phyloP scores from a whole-genome alignment of 2,329 filamentous ascomycete species.

The Sphaceloma murrayae region DNA sequence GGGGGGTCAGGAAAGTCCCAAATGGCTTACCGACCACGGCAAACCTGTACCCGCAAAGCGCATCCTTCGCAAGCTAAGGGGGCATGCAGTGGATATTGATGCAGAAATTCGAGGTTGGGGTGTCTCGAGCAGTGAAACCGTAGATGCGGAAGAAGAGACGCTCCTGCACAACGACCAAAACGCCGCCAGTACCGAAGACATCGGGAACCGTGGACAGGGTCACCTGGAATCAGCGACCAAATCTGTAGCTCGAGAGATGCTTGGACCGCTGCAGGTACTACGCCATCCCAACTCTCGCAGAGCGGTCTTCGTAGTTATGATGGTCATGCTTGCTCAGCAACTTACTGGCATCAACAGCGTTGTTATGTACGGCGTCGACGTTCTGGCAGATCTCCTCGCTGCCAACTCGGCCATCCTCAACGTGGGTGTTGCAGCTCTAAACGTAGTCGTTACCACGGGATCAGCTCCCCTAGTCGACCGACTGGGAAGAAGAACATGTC shows the following conservation, averaged over 20 bases:
- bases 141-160: slow-evolving; percentile 57
- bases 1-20: slow-evolving; percentile 72
- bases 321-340: slow-evolving; percentile 88
- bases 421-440: slow-evolving; percentile 76
- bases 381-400: slow-evolving; percentile 71
- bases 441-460: slow-evolving; percentile 69
- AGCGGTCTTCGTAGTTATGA: slow-evolving; percentile 80
- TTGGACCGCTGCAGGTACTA: slow-evolving; percentile 48
- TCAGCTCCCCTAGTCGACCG: slow-evolving; percentile 80
- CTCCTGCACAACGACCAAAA: slow-evolving; percentile 45
- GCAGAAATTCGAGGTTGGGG: slow-evolving; percentile 56
- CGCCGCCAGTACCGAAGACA: slow-evolving; percentile 18
- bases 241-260: slow-evolving; percentile 22
- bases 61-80: slow-evolving; percentile 66
- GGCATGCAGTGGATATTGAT: slow-evolving; percentile 56
- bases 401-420: slow-evolving; percentile 75
- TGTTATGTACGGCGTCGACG: slow-evolving; percentile 94
- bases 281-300: slow-evolving; percentile 61
- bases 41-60: slow-evolving; percentile 52
- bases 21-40: slow-evolving; percentile 67
- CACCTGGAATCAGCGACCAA: slow-evolving; percentile 23
- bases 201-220: slow-evolving; percentile 18
- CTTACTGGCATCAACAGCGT: slow-evolving; percentile 89
- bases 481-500: slow-evolving; percentile 75
- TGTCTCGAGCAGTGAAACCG: slow-evolving; percentile 24